These are phyloP conservation scores for Mucor indicus DNA, from an alignment of 371 early-diverging fungal genomes.

Conservation along the genomic window DNA sequence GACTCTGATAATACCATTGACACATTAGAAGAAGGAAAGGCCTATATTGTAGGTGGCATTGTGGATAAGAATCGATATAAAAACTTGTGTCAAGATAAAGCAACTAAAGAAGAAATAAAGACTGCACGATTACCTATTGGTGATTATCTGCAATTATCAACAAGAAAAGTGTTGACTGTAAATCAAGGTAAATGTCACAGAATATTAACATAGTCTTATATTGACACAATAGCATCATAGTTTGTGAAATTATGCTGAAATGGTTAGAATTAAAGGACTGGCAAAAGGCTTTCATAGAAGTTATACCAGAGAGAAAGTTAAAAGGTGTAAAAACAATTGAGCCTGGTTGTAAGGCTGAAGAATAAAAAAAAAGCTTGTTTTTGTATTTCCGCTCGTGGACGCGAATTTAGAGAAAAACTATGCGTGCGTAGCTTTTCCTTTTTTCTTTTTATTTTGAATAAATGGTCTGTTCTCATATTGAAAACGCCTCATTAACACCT, in stretches of 20 bases:
- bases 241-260: slow-evolving; percentile 73
- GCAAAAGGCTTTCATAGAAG: slow-evolving; percentile 71
- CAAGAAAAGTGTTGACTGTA: slow-evolving; percentile 85
- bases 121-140: slow-evolving; percentile 86
- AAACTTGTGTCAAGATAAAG: slow-evolving; percentile 76
- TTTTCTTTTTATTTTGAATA: neutral
- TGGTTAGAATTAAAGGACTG: slow-evolving; percentile 62
- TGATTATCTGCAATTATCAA: slow-evolving; percentile 71
- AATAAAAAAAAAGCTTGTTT: no score
- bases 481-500: slow-evolving; percentile 17
- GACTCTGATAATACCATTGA: slow-evolving; percentile 79
- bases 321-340: no score
- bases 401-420: no score
- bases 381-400: no score
- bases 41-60: slow-evolving; percentile 90
- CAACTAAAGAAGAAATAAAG: slow-evolving; percentile 65
- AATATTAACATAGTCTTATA: neutral
- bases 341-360: no score
- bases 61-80: slow-evolving; percentile 93
- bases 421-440: neutral
- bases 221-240: slow-evolving; percentile 18
- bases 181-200: slow-evolving; percentile 70
- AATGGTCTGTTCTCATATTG: slow-evolving; percentile 49
- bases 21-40: slow-evolving; percentile 63
- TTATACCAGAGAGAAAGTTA: no score